Conservation (phyloP, 2,329 filamentous ascomycete genomes). For the Lachnellula occidentalis region DNA sequence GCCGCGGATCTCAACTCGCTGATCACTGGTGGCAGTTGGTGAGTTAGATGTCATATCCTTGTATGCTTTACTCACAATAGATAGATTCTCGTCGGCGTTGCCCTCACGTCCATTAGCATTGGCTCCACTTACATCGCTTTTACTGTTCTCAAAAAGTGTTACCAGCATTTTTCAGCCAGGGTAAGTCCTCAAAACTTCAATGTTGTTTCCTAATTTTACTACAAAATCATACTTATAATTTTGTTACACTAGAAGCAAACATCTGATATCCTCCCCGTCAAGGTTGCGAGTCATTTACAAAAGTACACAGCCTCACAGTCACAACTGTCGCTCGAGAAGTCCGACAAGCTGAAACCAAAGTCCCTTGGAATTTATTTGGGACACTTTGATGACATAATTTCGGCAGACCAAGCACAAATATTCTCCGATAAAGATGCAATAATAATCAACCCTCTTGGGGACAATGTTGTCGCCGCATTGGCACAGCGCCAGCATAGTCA, state of each 20-base stretch:
- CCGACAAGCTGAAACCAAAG: conserved; percentile 9
- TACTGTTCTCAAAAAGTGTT: conserved; percentile 19
- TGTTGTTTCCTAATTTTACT: not conserved
- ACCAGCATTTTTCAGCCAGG: conserved; percentile 17
- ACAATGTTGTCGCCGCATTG: conserved; percentile 14
- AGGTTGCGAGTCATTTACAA: conserved; percentile 5
- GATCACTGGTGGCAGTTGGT: conserved; percentile 40
- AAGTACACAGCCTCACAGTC: conserved; percentile 6
- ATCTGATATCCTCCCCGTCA: not conserved
- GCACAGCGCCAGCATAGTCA: conserved; percentile 2
- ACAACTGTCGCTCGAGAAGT: conserved; percentile 5
- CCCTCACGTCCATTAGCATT: conserved; percentile 28
- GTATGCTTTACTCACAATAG: conserved; percentile 18
- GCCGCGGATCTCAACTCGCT: conserved; percentile 34
- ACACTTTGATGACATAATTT: conserved; percentile 14
- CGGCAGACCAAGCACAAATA: conserved; percentile 4
- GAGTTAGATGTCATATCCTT: not conserved
- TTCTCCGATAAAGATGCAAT: conserved; percentile 7
- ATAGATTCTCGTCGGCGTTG: conserved; percentile 33
- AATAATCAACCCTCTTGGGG: conserved; percentile 13
- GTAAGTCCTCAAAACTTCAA: not conserved
- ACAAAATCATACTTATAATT: not conserved
- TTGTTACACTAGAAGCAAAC: not conserved
- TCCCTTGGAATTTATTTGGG: conserved; percentile 29
- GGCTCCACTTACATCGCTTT: conserved; percentile 27